These are phyloP conservation scores for Herpotrichia juniperi DNA, from an alignment of 2,329 filamentous ascomycete genomes.

Conservation along the genomic window DNA sequence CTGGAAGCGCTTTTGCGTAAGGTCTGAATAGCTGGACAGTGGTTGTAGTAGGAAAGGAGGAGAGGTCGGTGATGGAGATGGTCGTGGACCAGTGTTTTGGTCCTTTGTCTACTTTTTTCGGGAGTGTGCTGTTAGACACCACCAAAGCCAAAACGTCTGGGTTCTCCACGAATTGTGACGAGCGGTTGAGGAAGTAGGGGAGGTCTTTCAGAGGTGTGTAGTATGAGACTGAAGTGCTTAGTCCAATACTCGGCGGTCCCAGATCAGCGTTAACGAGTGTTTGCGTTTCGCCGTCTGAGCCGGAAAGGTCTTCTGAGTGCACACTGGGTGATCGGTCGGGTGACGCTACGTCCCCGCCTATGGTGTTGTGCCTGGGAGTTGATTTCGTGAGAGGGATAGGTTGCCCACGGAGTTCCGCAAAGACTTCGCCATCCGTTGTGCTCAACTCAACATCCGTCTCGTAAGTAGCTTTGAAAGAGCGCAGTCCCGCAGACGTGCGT, in stretches of 20 bases:
- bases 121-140: conserved; percentile 35
- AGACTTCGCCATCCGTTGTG: background rate
- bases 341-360: conserved; percentile 14
- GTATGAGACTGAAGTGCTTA: conserved; percentile 51
- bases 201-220: conserved; percentile 53
- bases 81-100: conserved; percentile 53
- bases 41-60: conserved; percentile 26
- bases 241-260: conserved; percentile 39
- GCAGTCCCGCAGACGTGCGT: conserved; percentile 22
- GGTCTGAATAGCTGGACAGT: conserved; percentile 53
- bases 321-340: conserved; percentile 11
- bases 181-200: conserved; percentile 47
- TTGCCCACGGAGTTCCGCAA: conserved; percentile 3
- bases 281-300: conserved; percentile 8
- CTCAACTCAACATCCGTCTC: conserved; percentile 12
- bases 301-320: conserved; percentile 20
- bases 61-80: conserved; percentile 49
- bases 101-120: conserved; percentile 48
- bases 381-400: conserved; percentile 6
- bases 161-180: conserved; percentile 35
- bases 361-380: conserved; percentile 19
- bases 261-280: conserved; percentile 1
- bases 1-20: conserved; percentile 49
- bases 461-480: conserved; percentile 24
- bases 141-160: conserved; percentile 55